Evolutionary conservation across 257 asterid genomes (phyloP).

Genomic region (Nicotiana otophora): DNA sequence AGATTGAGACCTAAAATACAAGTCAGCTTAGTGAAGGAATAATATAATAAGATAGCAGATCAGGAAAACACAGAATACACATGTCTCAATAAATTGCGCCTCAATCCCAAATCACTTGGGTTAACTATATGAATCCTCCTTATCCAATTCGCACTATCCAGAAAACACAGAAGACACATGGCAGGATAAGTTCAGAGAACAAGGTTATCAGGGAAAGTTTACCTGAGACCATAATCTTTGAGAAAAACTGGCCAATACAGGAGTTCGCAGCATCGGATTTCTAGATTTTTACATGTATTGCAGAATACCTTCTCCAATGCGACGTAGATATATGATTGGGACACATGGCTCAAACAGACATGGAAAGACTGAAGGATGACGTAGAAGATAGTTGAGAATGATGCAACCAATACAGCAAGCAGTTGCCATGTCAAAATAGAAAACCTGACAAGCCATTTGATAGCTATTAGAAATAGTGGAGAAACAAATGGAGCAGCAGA

Average conservation of each 20-base stretch:
- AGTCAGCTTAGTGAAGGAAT: not conserved
- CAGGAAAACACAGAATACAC: not conserved
- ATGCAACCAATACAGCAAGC: conserved; percentile 55
- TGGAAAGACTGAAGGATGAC: conserved; percentile 55
- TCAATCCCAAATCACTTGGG: not conserved
- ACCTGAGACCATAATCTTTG: conserved; percentile 69
- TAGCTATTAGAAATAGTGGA: conserved; percentile 19
- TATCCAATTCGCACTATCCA: not conserved
- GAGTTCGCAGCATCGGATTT: conserved; percentile 66
- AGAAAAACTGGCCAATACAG: conserved; percentile 84
- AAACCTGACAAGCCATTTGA: conserved; percentile 50
- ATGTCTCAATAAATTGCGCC: not conserved
- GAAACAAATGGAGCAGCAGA: conserved; percentile 1
- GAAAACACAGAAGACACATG: not conserved
- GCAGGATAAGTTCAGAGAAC: not conserved
- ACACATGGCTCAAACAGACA: conserved; percentile 37
- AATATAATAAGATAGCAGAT: not conserved
- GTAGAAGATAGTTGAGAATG: conserved; percentile 52
- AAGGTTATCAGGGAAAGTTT: conserved; percentile 1
- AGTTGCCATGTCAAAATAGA: conserved; percentile 49
- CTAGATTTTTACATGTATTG: conserved; percentile 52
- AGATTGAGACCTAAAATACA: conserved; percentile 52
- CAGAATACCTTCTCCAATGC: conserved; percentile 39
- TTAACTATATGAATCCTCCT: not conserved
- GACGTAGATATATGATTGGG: conserved; percentile 26